These are phyloP conservation scores for Solanum arcanum DNA, from an alignment of 257 asterid species.

Conservation along the genomic window DNA sequence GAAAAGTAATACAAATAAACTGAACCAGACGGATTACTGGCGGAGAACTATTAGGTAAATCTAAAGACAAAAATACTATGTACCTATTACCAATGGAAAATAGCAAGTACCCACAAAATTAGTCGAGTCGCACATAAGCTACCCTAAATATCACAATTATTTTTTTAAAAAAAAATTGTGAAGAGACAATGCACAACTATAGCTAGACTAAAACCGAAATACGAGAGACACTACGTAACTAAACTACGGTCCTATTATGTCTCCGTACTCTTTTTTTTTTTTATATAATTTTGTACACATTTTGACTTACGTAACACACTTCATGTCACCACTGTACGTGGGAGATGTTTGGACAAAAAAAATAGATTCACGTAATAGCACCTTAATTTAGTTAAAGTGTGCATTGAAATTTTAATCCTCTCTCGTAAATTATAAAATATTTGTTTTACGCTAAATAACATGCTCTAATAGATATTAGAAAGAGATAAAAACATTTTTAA, in stretches of 20 bases:
- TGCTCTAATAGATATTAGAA: background rate
- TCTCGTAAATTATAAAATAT: background rate
- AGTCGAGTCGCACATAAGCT: background rate
- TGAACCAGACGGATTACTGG: background rate
- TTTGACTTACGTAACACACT: no score
- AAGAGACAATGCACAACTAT: background rate
- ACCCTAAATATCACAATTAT: background rate
- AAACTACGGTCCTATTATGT: no score
- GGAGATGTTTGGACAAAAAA: no score
- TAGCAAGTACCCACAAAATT: background rate
- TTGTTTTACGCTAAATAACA: background rate
- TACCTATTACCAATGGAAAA: background rate
- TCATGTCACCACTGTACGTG: no score
- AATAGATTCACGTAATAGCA: no score
- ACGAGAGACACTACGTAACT: fast-evolving
- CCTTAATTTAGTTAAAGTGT: no score
- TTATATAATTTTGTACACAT: no score
- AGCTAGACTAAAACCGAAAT: no score
- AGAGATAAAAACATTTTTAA: background rate
- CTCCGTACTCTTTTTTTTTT: no score
- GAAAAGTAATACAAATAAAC: background rate
- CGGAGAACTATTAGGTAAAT: background rate
- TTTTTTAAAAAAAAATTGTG: no score
- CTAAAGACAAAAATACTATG: background rate
- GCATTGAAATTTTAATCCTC: no score